Evolutionary conservation across 2,329 filamentous ascomycete genomes (phyloP).

Genomic region (Trichoderma hamatum): DNA sequence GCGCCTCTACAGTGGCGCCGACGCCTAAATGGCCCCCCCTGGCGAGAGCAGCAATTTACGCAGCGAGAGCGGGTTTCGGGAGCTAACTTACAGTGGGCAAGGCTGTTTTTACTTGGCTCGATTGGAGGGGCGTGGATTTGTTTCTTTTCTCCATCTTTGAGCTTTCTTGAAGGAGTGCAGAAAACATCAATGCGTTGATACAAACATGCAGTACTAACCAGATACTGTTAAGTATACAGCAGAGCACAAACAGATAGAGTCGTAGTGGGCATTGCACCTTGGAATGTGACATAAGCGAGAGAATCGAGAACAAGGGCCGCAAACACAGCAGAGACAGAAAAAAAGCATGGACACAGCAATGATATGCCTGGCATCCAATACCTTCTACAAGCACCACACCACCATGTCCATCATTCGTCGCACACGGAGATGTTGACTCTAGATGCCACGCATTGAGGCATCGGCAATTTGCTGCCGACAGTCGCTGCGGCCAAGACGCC

Average conservation of each 20-base stretch:
- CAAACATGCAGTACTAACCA: not conserved
- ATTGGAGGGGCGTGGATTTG: not conserved
- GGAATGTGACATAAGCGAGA: not conserved
- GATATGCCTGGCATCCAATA: not conserved
- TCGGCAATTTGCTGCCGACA: constrained; percentile 25
- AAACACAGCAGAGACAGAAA: not conserved
- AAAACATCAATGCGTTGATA: not conserved
- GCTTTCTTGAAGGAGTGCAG: not conserved
- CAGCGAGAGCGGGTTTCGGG: constrained; percentile 10
- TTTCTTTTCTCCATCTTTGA: not conserved
- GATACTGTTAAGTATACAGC: not conserved
- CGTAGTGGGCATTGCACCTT: not conserved
- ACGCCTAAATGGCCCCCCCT: constrained; percentile 5
- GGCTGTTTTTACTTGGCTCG: too few species aligned
- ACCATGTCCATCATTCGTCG: not conserved
- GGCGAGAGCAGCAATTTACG: not conserved
- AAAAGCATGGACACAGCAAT: not conserved
- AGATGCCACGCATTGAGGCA: not conserved
- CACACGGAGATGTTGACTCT: not conserved
- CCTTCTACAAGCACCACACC: not conserved
- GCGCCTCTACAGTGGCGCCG: constrained; percentile 19
- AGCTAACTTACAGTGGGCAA: constrained; percentile 12
- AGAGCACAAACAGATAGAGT: not conserved
- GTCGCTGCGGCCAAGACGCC: not conserved
- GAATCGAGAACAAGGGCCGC: not conserved